Evolutionary conservation across 2,329 filamentous ascomycete species (phyloP).

Genomic region (Cadophora sp.): DNA sequence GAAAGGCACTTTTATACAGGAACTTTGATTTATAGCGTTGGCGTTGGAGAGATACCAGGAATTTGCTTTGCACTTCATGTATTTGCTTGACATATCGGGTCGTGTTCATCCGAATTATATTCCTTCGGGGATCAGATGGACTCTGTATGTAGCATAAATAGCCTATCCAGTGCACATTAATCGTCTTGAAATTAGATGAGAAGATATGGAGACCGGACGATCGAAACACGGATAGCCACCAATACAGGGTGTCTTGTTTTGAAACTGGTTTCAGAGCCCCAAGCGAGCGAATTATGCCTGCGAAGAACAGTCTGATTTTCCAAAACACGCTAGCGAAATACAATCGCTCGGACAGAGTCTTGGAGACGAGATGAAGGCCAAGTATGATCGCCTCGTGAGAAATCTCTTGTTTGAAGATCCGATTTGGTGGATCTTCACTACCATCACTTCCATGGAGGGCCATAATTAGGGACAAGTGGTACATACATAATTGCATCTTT

Average conservation of each 20-base stretch:
- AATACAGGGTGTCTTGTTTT: neutral
- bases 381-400: constrained; percentile 21
- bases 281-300: constrained; percentile 14
- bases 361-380: constrained; percentile 24
- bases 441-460: neutral
- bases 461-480: neutral
- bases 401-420: neutral
- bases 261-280: constrained; percentile 1
- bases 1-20: neutral
- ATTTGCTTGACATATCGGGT: neutral
- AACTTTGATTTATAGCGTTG: neutral
- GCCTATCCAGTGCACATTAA: neutral
- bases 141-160: neutral
- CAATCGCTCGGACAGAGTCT: constrained; percentile 9
- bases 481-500: constrained; percentile 5
- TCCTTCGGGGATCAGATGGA: neutral
- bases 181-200: neutral
- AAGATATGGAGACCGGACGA: neutral
- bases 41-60: neutral
- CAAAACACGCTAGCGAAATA: constrained; percentile 12
- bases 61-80: neutral
- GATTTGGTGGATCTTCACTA: neutral
- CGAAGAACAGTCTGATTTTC: neutral
- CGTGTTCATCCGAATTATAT: neutral
- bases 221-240: neutral